Conservation (phyloP, 2,329 filamentous ascomycete genomes). For the Fusarium secorum region DNA sequence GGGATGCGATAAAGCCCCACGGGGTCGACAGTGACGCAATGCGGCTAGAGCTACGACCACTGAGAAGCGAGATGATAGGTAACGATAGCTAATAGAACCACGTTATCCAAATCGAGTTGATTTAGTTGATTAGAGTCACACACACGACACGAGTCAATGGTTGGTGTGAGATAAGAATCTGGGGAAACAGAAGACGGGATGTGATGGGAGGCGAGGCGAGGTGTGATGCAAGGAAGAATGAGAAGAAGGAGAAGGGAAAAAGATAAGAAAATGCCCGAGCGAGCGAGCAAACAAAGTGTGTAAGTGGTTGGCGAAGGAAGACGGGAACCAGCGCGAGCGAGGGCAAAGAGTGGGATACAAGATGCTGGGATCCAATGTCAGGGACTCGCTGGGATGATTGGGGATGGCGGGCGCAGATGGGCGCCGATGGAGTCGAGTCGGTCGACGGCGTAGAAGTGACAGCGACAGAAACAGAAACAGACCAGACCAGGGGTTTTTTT, state of each 20-base stretch:
- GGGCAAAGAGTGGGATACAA: constrained; percentile 42
- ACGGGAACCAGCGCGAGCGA: constrained; percentile 23
- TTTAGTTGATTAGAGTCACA: constrained; percentile 25
- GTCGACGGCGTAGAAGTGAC: constrained; percentile 23
- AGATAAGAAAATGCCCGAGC: constrained; percentile 38
- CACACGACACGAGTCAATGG: constrained; percentile 30
- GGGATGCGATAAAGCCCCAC: constrained; percentile 36
- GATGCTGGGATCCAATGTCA: constrained; percentile 41
- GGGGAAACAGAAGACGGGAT: constrained; percentile 40
- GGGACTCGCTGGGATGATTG: constrained; percentile 35
- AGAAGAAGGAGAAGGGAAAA: constrained; percentile 28
- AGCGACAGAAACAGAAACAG: not conserved
- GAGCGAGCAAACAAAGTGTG: constrained; percentile 26
- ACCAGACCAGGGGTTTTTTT: constrained; percentile 29
- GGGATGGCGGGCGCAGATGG: constrained; percentile 44
- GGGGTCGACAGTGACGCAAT: constrained; percentile 43
- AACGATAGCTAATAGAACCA: constrained; percentile 43
- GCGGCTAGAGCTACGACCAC: constrained; percentile 40
- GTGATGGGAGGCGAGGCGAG: constrained; percentile 13
- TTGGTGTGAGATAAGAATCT: constrained; percentile 45
- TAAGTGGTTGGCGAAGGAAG: constrained; percentile 38
- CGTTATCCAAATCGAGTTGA: constrained; percentile 41
- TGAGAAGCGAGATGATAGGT: constrained; percentile 36
- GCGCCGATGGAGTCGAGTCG: constrained; percentile 40
- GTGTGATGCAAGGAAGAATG: constrained; percentile 24